Base-by-base conservation (phyloP, 164 flowering plant genomes). In the Tetracentron sinense region DNA sequence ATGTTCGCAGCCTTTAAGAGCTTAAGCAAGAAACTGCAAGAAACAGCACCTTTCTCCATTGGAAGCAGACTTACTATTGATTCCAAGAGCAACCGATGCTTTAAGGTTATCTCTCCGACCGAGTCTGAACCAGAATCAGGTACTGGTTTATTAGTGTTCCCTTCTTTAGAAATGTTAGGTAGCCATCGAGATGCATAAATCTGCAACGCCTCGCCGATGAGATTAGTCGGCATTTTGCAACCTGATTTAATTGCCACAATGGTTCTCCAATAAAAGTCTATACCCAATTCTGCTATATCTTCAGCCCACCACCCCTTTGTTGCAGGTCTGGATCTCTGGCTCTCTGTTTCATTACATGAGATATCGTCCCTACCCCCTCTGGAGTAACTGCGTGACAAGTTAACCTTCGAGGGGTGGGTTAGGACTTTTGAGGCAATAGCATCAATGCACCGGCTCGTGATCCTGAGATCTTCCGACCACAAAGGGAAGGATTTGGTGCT, bases 301-400 rank as follows among this genome's bases (percentile, higher is more conserved):
- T 90, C 97, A 44, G 82, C 90, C 98, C 98, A 92, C 96, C 98
- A 90, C 1, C 87, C 87, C 53, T 65, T 81, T 15, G 59, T 63
- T 20, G 42, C 42, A 22, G 69, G 50, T 29, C 52, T 71, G 30
- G 75, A 77, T 35, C 79, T 56, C 27, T 74, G 79, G 72, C 77
- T 79, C 67, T 81, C 85, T 0, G 73, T 53, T 20, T 92, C 92
- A 58, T 85, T 85, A 62, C 87, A 80, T 0, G 84, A 80, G 19
- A 20, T 31, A 29, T 82, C 89, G 15, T 81, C 88, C 44, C 82
- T 76, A 0, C 74, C 82, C 55, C 86, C 68, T 53, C 85, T 71
- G 3, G 97, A 89, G 49, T 78, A 67, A 38, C 83, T 87, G 49
- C 72, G 84, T 3, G 92, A 82, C 67, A 82, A 68, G 54, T 69